These are phyloP conservation scores for Citrus sinensis DNA, from an alignment of 345 rosid species.

Conservation along the genomic window DNA sequence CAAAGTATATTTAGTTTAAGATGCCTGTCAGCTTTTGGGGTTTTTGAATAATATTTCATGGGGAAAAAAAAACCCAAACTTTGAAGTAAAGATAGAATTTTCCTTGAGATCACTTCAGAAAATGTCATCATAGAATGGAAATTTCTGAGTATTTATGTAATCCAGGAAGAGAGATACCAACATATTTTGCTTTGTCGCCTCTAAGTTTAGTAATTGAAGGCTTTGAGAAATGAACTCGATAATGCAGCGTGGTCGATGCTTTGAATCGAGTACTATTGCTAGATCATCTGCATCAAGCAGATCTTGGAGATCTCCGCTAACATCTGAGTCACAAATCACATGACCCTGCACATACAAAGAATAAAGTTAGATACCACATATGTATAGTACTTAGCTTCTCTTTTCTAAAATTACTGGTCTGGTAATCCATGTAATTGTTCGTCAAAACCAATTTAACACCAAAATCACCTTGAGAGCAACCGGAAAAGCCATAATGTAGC, in stretches of 20 bases:
- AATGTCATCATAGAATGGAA: not conserved
- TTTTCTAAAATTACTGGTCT: not conserved
- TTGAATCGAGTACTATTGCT: slow-evolving; percentile 60
- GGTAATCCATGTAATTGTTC: not conserved
- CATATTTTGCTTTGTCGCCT: slow-evolving; percentile 46
- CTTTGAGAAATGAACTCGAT: slow-evolving; percentile 77
- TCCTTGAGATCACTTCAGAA: not conserved
- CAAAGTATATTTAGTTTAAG: not conserved
- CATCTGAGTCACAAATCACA: slow-evolving; percentile 67
- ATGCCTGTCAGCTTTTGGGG: not conserved
- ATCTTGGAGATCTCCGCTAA: slow-evolving; percentile 52
- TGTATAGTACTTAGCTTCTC: not conserved
- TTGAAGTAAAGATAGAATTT: not conserved
- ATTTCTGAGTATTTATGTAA: not conserved
- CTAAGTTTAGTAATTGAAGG: slow-evolving; percentile 53
- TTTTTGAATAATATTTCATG: too few relatives aligned
- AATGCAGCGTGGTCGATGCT: slow-evolving; percentile 77
- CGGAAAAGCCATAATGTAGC: slow-evolving; percentile 81
- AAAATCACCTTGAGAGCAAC: slow-evolving; percentile 75
- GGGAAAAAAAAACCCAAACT: not conserved
- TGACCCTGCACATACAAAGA: slow-evolving; percentile 65
- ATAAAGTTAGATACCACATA: not conserved
- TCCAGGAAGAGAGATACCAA: slow-evolving; percentile 53
- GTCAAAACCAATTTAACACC: not conserved
- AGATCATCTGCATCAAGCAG: slow-evolving; percentile 75